Evolutionary conservation across 2,329 filamentous ascomycete genomes (phyloP).

Genomic region (Chaetomiaceae sp.): DNA sequence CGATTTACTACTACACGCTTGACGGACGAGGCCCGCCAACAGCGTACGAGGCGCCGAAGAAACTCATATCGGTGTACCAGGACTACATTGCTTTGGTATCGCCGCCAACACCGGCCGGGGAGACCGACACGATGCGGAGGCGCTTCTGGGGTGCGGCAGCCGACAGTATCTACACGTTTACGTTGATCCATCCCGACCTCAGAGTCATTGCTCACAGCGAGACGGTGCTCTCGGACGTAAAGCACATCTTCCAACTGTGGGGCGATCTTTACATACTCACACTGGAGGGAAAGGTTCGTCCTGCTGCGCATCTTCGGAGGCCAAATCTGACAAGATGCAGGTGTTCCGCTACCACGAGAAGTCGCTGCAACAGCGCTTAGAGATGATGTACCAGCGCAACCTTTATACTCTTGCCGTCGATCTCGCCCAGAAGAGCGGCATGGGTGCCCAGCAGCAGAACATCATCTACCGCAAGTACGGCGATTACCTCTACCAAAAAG

Average conservation of each 20-base stretch:
- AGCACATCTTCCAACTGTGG: slow-evolving; percentile 79
- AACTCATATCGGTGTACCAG: slow-evolving; percentile 67
- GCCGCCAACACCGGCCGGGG: slow-evolving; percentile 55
- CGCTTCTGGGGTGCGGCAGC: slow-evolving; percentile 67
- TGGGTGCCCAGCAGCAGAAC: slow-evolving; percentile 77
- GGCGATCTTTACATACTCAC: slow-evolving; percentile 86
- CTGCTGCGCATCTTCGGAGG: slow-evolving; percentile 9
- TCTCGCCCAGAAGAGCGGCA: slow-evolving; percentile 79
- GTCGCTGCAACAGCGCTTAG: slow-evolving; percentile 79
- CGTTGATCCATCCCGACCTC: slow-evolving; percentile 83
- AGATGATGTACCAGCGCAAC: slow-evolving; percentile 90
- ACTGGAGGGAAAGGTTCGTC: slow-evolving; percentile 75
- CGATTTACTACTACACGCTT: slow-evolving; percentile 85
- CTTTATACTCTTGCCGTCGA: slow-evolving; percentile 89
- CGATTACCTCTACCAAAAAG: slow-evolving; percentile 89
- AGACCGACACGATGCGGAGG: slow-evolving; percentile 57
- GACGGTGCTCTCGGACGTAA: slow-evolving; percentile 72
- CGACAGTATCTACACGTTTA: slow-evolving; percentile 82
- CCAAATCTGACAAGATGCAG: slow-evolving; percentile 37
- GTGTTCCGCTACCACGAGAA: slow-evolving; percentile 85
- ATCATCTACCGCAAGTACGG: slow-evolving; percentile 90
- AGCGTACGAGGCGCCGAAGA: slow-evolving; percentile 88
- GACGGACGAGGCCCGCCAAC: slow-evolving; percentile 82
- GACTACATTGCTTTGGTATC: slow-evolving; percentile 86
- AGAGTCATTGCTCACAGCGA: slow-evolving; percentile 88